Conservation (phyloP, 1,284 basidiomycete genomes). For the Trichosporon ovoides region DNA sequence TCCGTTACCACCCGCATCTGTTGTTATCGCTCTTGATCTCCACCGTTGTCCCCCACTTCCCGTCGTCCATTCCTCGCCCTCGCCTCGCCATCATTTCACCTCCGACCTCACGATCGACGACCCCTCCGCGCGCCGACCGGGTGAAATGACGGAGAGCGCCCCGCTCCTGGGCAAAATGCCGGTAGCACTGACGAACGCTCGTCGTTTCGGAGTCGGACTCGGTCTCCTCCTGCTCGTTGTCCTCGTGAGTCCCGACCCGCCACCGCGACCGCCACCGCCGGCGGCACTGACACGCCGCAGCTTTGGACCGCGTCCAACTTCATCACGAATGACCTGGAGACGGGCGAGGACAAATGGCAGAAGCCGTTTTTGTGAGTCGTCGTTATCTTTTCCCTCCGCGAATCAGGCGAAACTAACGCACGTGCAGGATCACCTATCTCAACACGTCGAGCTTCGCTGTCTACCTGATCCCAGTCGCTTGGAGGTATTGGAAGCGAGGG, state of each 20-base stretch:
- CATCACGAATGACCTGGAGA: slow-evolving; percentile 42
- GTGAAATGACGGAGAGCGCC: slow-evolving; percentile 23
- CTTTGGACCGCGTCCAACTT: slow-evolving; percentile 46
- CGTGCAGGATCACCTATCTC: slow-evolving; percentile 47
- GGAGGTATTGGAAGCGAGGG: slow-evolving; percentile 16
- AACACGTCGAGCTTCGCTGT: slow-evolving; percentile 67
- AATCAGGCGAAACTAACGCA: background rate
- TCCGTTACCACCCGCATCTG: background rate
- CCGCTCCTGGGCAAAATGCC: slow-evolving; percentile 27
- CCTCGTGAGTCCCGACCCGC: slow-evolving; percentile 14
- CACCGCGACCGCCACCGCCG: no score
- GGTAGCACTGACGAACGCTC: slow-evolving; percentile 4
- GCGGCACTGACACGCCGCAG: slow-evolving; percentile 16
- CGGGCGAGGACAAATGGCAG: slow-evolving; percentile 43
- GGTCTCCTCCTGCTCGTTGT: slow-evolving; percentile 34
- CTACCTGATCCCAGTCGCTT: slow-evolving; percentile 67
- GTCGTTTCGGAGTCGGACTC: slow-evolving; percentile 36
- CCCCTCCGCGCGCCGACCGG: background rate
- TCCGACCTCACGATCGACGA: background rate
- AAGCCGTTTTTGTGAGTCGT: slow-evolving; percentile 48
- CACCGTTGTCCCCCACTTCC: background rate
- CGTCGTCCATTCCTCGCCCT: background rate
- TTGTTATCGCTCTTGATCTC: slow-evolving; percentile 1
- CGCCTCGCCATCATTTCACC: slow-evolving; percentile 2
- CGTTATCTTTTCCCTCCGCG: slow-evolving; percentile 4